Base-by-base conservation (phyloP, 768 basidiomycete genomes). In the Hypsizygus marmoreus region DNA sequence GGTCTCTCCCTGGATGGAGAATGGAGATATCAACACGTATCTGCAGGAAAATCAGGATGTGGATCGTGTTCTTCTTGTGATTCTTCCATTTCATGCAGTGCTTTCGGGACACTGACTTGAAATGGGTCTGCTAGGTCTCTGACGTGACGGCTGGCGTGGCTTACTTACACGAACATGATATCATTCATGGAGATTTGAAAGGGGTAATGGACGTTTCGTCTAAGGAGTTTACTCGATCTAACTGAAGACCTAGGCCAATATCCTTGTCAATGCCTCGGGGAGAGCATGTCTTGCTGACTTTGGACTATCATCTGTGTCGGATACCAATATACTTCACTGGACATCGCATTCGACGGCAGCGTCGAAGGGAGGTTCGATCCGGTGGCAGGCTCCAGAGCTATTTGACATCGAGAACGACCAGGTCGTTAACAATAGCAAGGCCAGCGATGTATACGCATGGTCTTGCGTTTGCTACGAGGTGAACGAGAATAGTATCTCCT, bases 381-480 rank as follows among this genome's bases (percentile, higher is more conserved):
- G n/a, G n/a, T n/a, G n/a, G n/a, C n/a, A n/a, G n/a, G n/a, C n/a
- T n/a, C n/a, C n/a, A n/a, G n/a, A n/a, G n/a, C n/a, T n/a, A n/a
- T n/a, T n/a, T n/a, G n/a, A 35, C 14, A 7, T 41, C 4, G 40
- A 41, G 24, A 41, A 32, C 10, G 22, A 50, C 8, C 46, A 46
- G 13, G n/a, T 55, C 16, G 30, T 55, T 14, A 53, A 58, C 37
- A 53, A 57, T 12, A 55, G 26, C 6, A 40, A 35, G 25, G 49
- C 20, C 2, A 51, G 43, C 13, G 45, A 47, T 30, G 20, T 47
- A 13, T 47, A 46, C 34, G 45, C 50, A 8, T 47, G 44, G 39
- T 29, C 50, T 1, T 51, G 44, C 38, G 44, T 51, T 16, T 46
- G 45, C 20, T 51, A 51, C n/a, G 49, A 51, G 41, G 47, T 43